Conservation (phyloP, 129 eudicot species). For the Helichrysum umbraculigerum region DNA sequence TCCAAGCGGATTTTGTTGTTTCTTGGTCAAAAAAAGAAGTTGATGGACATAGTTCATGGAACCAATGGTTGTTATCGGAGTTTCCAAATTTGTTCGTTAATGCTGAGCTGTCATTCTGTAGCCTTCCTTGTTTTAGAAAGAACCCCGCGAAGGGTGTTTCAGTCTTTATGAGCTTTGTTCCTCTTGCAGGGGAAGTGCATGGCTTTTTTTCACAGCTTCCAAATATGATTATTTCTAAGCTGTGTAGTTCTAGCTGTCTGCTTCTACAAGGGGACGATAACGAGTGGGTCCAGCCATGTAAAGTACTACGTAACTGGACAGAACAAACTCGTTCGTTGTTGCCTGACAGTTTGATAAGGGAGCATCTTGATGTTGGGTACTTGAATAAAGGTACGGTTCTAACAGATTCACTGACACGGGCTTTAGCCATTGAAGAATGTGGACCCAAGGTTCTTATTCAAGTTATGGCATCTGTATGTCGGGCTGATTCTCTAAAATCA, state of each 20-base stretch:
- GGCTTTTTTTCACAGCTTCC: conserved; percentile 81
- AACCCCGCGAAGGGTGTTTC: conserved; percentile 65
- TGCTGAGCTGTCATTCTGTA: conserved; percentile 62
- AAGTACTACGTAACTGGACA: conserved; percentile 60
- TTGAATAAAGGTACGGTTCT: conserved; percentile 56
- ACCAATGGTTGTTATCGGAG: conserved; percentile 73
- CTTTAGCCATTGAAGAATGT: conserved; percentile 65
- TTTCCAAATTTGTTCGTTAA: conserved; percentile 67
- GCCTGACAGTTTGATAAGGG: conserved; percentile 54
- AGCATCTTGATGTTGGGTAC: conserved; percentile 75
- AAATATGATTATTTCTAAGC: conserved; percentile 60
- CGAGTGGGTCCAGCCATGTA: conserved; percentile 78
- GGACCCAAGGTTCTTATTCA: conserved; percentile 60
- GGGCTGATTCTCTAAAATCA: conserved; percentile 41
- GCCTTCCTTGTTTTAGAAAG: conserved; percentile 55
- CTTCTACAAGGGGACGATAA: conserved; percentile 54
- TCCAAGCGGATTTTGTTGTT: conserved; percentile 83
- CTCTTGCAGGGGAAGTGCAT: conserved; percentile 71
- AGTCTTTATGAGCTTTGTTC: conserved; percentile 74
- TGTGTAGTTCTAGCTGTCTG: conserved; percentile 60
- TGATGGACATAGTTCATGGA: conserved; percentile 81
- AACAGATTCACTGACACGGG: conserved; percentile 60
- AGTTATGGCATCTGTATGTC: conserved; percentile 50
- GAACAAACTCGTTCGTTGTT: conserved; percentile 55
- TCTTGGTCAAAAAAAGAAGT: conserved; percentile 89